Evolutionary conservation across 2,329 filamentous ascomycete genomes (phyloP), one percentile per base, ranked within the genome.

Genomic region (Amauroascus verrucosus): DNA sequence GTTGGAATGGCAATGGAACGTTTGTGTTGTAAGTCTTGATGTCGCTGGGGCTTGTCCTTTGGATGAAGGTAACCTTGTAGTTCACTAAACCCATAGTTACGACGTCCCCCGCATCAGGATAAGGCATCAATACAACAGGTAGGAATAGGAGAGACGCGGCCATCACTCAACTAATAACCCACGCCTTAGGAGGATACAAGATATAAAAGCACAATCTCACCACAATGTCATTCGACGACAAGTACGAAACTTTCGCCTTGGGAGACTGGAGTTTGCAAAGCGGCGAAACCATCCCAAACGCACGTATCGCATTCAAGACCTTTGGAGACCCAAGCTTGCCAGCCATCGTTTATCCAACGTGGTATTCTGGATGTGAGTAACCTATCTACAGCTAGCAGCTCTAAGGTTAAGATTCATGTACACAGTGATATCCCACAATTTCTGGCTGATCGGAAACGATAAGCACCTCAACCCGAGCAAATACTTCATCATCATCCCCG

Each of bases 241-340:
- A 75, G 33, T 76, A 72, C 58, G 64, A 79, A 51, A 78, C 67
- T 1, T 84, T 77, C 62, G 66, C 75, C 22, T 74, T 87, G 0
- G 84, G 83, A 16, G 77, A 85, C 67, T 86, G 84, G 72, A 70
- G 76, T 56, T 78, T 90, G 2, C 78, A 84, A 62, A 81, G 77
- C 24, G 84, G 84, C 37, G 73, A 72, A n/a, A 74, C 70, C 5
- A 75, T 90, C 16, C 74, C 77, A 1, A 66, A 79, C 59, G 86
- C 86, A 1, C 78, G 79, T 62, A 80, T 91, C 51, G 84, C 85
- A 14, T 91, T 87, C 74, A 88, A 85, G 67, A 87, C 85, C 0
- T 84, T 85, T 59, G 86, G 86, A 18, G 73, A 82, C 53, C 65
- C 78, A 0, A 75, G 71, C 0, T 73, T 71, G 5, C 85, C 85